phyloP scores from a whole-genome alignment of 2,329 filamentous ascomycete genomes.

The Sporothrix schenckii region DNA sequence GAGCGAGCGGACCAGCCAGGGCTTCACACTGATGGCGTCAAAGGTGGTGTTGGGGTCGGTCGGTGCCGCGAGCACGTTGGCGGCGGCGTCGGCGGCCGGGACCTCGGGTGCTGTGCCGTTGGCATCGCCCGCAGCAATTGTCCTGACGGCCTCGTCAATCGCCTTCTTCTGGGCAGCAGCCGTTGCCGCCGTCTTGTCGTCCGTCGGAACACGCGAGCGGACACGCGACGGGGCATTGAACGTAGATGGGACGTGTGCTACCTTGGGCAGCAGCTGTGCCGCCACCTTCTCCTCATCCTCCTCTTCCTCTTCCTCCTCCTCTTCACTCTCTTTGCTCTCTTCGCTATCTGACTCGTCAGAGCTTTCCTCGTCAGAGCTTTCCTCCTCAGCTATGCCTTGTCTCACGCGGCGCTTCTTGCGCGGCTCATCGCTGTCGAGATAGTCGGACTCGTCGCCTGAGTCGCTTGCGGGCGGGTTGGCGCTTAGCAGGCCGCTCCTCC shows the following conservation, averaged over 20 bases:
- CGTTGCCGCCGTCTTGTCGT: background rate
- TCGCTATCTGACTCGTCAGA: background rate
- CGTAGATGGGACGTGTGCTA: slow-evolving; percentile 46
- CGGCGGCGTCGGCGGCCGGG: slow-evolving; percentile 22
- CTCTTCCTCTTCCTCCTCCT: slow-evolving; percentile 38
- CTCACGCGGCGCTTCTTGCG: slow-evolving; percentile 43
- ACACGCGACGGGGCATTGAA: slow-evolving; percentile 59
- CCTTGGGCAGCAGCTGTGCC: slow-evolving; percentile 40
- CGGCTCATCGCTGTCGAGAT: slow-evolving; percentile 47
- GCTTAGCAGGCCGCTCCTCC: slow-evolving; percentile 26
- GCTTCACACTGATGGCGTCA: slow-evolving; percentile 70
- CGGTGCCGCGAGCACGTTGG: slow-evolving; percentile 51
- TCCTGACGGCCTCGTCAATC: slow-evolving; percentile 24
- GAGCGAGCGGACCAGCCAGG: slow-evolving; percentile 87
- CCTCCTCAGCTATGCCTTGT: slow-evolving; percentile 39
- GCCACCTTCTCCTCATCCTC: slow-evolving; percentile 37
- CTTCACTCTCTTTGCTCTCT: slow-evolving; percentile 34
- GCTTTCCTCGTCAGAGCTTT: background rate
- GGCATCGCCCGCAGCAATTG: background rate
- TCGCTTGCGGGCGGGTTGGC: slow-evolving; percentile 7
- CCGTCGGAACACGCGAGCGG: slow-evolving; percentile 42
- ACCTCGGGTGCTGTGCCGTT: slow-evolving; percentile 3
- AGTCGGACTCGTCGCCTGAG: slow-evolving; percentile 50
- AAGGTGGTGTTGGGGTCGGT: slow-evolving; percentile 67
- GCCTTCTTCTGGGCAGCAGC: slow-evolving; percentile 24